phyloP scores from a whole-genome alignment of 2,329 filamentous ascomycete species.

The Alternaria burnsii region DNA sequence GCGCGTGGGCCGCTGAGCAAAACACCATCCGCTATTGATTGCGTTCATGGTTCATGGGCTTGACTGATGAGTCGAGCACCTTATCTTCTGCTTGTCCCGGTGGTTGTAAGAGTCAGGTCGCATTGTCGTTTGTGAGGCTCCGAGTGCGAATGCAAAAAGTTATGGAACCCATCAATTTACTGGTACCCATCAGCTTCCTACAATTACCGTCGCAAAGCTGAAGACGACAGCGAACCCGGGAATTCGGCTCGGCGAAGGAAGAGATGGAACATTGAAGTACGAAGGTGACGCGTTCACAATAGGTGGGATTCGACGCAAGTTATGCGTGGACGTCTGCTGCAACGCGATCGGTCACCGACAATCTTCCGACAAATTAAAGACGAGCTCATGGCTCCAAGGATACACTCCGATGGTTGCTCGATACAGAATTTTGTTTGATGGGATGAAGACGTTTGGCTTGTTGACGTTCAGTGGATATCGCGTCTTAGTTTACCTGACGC shows the following conservation, averaged over 20 bases:
- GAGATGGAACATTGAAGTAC: not conserved
- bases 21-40: conserved; percentile 8
- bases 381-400: not conserved
- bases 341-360: not conserved
- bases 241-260: not conserved
- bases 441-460: not conserved
- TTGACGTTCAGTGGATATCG: not conserved
- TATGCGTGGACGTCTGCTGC: not conserved
- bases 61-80: not conserved
- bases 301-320: not conserved
- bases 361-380: not conserved
- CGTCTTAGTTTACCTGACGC: not conserved
- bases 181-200: not conserved
- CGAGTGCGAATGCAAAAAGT: not conserved
- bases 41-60: not conserved
- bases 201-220: not conserved
- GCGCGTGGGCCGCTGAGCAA: conserved; percentile 9
- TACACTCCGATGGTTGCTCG: not conserved
- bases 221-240: not conserved
- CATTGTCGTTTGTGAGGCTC: not conserved
- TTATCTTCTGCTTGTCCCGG: not conserved
- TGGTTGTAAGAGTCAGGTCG: not conserved
- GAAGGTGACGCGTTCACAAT: not conserved
- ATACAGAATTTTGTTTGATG: not conserved
- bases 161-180: not conserved